A percentile compares a stretch with the other conserved stretches of the same genome.
Conservation (phyloP, 106 monocot species). For the Cymbidium sinense region DNA sequence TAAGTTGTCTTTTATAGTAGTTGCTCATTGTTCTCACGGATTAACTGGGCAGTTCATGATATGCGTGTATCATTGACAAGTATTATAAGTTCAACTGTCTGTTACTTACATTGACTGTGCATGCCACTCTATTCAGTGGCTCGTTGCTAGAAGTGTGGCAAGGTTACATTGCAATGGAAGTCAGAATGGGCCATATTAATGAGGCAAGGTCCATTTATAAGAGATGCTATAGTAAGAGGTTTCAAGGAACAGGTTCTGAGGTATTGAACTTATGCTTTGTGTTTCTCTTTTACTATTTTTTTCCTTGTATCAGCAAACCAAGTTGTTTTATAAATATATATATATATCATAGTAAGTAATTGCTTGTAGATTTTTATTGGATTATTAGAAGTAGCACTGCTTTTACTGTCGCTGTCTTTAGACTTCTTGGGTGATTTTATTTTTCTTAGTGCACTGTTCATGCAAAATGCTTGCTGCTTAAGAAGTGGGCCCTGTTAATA, state of each 20-base stretch:
- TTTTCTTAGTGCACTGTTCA: neutral
- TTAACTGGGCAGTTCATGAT: neutral
- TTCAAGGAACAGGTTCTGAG: constrained; percentile 81
- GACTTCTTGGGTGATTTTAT: neutral
- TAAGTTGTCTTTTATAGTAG: neutral
- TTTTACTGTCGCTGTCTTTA: neutral
- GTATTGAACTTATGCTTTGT: constrained; percentile 25
- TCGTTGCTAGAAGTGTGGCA: constrained; percentile 69
- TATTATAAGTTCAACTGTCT: neutral
- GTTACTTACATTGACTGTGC: constrained; percentile 8
- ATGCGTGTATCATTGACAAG: neutral
- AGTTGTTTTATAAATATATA: neutral
- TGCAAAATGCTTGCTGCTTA: neutral
- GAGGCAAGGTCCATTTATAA: constrained; percentile 95
- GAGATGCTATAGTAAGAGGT: constrained; percentile 85
- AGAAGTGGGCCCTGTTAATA: neutral
- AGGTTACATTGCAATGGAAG: constrained; percentile 75
- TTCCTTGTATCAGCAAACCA: neutral
- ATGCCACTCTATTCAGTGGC: constrained; percentile 42
- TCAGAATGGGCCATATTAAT: constrained; percentile 58
- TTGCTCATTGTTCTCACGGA: neutral
- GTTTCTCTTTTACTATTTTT: constrained; percentile 5
- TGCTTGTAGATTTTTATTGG: neutral
- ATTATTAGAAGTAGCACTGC: neutral
- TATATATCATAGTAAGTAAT: no score